Evolutionary conservation across 23 red algal genomes (phyloP), one percentile per base, ranked within the genome.

Genomic region (Gracilariopsis chorda): DNA sequence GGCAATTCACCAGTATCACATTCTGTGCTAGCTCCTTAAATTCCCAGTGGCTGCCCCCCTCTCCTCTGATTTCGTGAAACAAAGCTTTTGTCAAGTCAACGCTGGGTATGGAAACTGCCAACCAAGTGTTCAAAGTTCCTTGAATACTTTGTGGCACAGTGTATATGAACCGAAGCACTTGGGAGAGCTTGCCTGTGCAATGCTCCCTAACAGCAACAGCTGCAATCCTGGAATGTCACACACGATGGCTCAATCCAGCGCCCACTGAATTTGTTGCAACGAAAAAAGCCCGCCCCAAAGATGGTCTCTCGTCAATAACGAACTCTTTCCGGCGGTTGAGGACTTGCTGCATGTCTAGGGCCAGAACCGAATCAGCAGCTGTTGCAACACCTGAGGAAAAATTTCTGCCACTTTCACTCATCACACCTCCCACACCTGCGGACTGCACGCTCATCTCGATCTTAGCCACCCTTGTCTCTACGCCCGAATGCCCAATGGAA

Each of bases 131-230:
- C 48, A 80, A 34, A 25, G 24, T 24, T 24, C 49, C 24, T n/a
- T 20, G n/a, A 34, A 80, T 57, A 0, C 0, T 51, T 8, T 28
- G 33, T n/a, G 1, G 76, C 48, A 80, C 28, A 41, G n/a, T n/a
- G n/a, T n/a, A 80, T 28, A 80, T 55, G 46, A 80, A 49, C 23
- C 76, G 76, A 29, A 80, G 11, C n/a, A 80, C 34, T 28, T 57
- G 32, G 46, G 0, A 41, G 34, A 51, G 55, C 49, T 55, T 55
- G 16, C n/a, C 49, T 16, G n/a, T 55, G 14, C n/a, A 16, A 55
- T n/a, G 49, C 49, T 55, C 49, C 16, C 49, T 14, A 16, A 55
- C 49, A 16, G 49, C 49, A 55, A 55, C n/a, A 16, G 49, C n/a
- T n/a, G n/a, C n/a, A n/a, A n/a, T n/a, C n/a, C n/a, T n/a, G n/a